Conservation (phyloP, 164 flowering plant genomes). For the Brasenia schreberi region DNA sequence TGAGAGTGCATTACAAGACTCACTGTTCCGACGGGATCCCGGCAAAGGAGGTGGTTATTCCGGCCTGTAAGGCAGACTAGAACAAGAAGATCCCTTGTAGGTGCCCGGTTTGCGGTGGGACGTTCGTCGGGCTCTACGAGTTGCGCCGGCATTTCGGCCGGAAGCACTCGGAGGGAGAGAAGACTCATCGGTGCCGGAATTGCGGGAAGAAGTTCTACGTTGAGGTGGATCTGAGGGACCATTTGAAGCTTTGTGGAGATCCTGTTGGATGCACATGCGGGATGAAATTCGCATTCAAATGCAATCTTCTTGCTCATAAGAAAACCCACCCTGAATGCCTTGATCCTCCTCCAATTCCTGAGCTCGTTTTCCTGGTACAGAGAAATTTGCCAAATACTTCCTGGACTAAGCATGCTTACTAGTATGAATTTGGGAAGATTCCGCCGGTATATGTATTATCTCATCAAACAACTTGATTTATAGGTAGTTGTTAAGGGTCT, state of each 20-base stretch:
- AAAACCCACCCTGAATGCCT: slow-evolving; percentile 5
- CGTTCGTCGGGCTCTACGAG: slow-evolving; percentile 6
- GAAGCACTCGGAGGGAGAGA: slow-evolving; percentile 8
- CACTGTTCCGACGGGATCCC: slow-evolving; percentile 1
- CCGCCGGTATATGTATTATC: background rate
- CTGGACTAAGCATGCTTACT: background rate
- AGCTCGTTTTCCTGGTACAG: background rate
- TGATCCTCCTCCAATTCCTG: background rate
- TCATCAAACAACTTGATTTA: background rate
- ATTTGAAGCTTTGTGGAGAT: slow-evolving; percentile 5
- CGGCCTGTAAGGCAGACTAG: slow-evolving; percentile 1
- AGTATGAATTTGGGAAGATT: background rate
- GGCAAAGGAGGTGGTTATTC: background rate
- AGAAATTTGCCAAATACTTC: background rate
- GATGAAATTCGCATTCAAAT: slow-evolving; percentile 6
- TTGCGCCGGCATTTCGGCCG: slow-evolving; percentile 7
- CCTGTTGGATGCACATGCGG: slow-evolving; percentile 6
- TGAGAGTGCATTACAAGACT: slow-evolving; percentile 3
- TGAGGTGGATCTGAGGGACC: slow-evolving; percentile 6
- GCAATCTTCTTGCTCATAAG: slow-evolving; percentile 6
- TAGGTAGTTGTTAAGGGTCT: background rate
- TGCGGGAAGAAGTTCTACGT: slow-evolving; percentile 7
- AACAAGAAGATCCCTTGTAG: slow-evolving; percentile 7
- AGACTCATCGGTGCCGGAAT: slow-evolving; percentile 3
- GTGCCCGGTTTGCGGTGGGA: slow-evolving; percentile 6